Conservation (phyloP, 192 early-diverging fungal species). For the Gonapodya sp. region DNA sequence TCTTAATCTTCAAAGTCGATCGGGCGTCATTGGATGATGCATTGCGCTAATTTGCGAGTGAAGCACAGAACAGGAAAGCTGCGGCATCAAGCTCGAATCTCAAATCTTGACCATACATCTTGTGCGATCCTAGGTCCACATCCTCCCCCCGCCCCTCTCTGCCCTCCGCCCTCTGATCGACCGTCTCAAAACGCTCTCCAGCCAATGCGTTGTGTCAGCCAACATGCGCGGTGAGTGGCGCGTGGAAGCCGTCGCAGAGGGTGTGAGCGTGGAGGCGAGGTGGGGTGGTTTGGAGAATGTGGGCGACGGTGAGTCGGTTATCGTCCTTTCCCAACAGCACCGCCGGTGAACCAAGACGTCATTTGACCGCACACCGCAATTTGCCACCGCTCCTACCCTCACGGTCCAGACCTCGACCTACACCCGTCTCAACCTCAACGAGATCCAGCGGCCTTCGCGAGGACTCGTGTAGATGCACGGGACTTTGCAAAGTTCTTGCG, state of each 20-base stretch:
- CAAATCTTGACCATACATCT: not conserved
- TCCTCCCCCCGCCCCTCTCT: not conserved
- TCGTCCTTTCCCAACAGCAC: too few species aligned
- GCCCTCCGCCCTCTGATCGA: not conserved
- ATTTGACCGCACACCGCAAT: too few species aligned
- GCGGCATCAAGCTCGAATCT: too few species aligned
- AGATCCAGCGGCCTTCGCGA: not conserved
- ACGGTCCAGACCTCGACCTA: not conserved
- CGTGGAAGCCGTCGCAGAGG: not conserved
- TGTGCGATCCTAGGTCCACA: not conserved
- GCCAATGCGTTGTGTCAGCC: not conserved
- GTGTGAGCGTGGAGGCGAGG: not conserved
- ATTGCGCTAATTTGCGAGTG: too few species aligned
- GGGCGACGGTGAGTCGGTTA: not conserved
- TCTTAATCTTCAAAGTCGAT: too few species aligned
- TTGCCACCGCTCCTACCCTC: too few species aligned
- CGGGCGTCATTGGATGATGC: too few species aligned
- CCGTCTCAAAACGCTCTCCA: not conserved
- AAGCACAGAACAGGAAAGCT: too few species aligned
- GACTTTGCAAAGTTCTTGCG: not conserved
- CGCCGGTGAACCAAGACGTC: too few species aligned
- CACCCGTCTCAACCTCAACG: not conserved
- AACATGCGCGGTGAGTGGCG: not conserved
- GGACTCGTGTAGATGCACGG: not conserved
- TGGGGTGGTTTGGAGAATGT: not conserved